Evolutionary conservation across 352 stramenopile species (phyloP).

Genomic region (Globisporangium cystogenes): DNA sequence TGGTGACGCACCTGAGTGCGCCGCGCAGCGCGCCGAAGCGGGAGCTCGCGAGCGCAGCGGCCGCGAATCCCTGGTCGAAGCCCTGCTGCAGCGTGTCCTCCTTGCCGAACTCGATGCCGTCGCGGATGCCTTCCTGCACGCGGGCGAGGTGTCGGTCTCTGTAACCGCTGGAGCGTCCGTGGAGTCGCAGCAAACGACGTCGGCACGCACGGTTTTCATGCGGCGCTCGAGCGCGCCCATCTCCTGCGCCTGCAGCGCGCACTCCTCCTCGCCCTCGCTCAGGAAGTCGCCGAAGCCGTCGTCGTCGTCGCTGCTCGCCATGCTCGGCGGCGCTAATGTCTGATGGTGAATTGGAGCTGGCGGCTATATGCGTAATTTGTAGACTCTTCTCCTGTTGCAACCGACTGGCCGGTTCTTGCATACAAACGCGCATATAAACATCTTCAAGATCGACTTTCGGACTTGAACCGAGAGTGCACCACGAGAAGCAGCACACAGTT

Average conservation of each 20-base stretch:
- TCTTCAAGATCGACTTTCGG: too few species aligned
- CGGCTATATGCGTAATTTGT: too few species aligned
- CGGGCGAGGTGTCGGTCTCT: not conserved
- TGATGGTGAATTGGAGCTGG: too few species aligned
- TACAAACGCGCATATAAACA: too few species aligned
- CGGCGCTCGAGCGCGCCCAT: constrained; percentile 45
- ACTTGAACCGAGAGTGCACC: too few species aligned
- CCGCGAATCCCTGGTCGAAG: constrained; percentile 54
- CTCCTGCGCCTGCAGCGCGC: constrained; percentile 40
- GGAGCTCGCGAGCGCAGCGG: constrained; percentile 29
- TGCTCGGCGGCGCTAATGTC: too few species aligned
- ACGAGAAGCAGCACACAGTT: too few species aligned
- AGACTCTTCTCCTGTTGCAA: too few species aligned
- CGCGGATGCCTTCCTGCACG: constrained; percentile 49
- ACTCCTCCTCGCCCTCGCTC: constrained; percentile 45
- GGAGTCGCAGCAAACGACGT: not conserved
- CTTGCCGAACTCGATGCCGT: constrained; percentile 67
- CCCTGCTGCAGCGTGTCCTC: constrained; percentile 64
- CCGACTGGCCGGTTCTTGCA: too few species aligned
- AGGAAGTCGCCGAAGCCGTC: constrained; percentile 65
- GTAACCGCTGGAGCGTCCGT: too few species aligned
- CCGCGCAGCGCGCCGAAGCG: constrained; percentile 44
- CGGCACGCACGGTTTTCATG: constrained; percentile 49
- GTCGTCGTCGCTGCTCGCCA: constrained; percentile 19
- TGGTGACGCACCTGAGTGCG: constrained; percentile 24